A percentile compares a stretch with the other conserved stretches of the same genome.
phyloP scores from a whole-genome alignment of 371 early-diverging fungal species.

The Actinomortierella wolfii region DNA sequence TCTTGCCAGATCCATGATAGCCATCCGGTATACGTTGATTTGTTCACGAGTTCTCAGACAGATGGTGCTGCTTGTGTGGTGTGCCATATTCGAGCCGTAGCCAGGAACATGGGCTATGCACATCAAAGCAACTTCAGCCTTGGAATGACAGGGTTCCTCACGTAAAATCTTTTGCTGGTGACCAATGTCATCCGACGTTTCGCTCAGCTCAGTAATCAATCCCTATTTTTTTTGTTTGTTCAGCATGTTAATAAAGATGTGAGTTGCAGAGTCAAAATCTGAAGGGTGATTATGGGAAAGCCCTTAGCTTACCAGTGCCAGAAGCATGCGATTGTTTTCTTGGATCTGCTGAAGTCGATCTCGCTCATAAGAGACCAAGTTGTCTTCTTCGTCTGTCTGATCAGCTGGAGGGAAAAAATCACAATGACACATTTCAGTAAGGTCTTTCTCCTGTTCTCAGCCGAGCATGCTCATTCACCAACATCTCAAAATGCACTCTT shows the following conservation, averaged over 20 bases:
- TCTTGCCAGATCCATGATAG: constrained; percentile 61
- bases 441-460: too few species aligned
- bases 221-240: constrained; percentile 54
- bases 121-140: constrained; percentile 59
- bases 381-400: constrained; percentile 38
- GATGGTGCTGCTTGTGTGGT: constrained; percentile 7
- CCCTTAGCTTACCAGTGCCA: constrained; percentile 56
- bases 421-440: background rate
- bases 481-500: too few species aligned
- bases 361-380: constrained; percentile 64
- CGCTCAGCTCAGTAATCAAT: constrained; percentile 78
- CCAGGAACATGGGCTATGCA: constrained; percentile 65
- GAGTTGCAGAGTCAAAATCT: too few species aligned
- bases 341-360: constrained; percentile 65
- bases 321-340: constrained; percentile 67
- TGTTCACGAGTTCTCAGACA: constrained; percentile 17
- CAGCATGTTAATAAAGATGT: too few species aligned
- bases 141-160: constrained; percentile 33
- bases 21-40: constrained; percentile 62
- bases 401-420: constrained; percentile 8
- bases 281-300: too few species aligned
- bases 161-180: constrained; percentile 70
- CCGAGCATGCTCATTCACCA: too few species aligned
- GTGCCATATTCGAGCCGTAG: constrained; percentile 29
- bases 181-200: constrained; percentile 73